A percentile compares a stretch with the other conserved stretches of the same genome.
These are phyloP conservation scores for Prinsepia uniflora DNA, from an alignment of 306 rosid species.

Conservation along the genomic window DNA sequence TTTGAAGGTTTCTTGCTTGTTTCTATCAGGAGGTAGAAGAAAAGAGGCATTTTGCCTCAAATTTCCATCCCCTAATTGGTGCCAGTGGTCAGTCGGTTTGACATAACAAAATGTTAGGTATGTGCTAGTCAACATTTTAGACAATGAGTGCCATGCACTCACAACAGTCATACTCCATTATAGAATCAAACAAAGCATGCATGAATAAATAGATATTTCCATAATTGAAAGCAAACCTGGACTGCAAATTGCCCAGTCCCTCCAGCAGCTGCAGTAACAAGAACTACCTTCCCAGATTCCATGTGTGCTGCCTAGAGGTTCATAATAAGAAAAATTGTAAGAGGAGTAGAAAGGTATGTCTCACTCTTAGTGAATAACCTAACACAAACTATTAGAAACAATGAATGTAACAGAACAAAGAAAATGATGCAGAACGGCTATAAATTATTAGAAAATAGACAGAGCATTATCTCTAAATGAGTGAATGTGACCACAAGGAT, in stretches of 20 bases:
- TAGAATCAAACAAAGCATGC: not conserved
- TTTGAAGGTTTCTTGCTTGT: not conserved
- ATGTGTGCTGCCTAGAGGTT: constrained; percentile 68
- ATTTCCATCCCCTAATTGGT: not conserved
- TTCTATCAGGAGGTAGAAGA: not conserved
- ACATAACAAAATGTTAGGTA: not conserved
- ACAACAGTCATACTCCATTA: not conserved
- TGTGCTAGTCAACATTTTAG: not conserved
- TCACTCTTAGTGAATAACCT: constrained; percentile 9
- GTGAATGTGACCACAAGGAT: constrained; percentile 17
- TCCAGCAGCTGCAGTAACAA: constrained; percentile 99
- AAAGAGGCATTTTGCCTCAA: not conserved
- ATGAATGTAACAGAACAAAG: constrained; percentile 11
- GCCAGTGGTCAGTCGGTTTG: not conserved
- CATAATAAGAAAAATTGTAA: constrained; percentile 21
- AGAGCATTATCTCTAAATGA: not conserved
- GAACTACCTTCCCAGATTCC: constrained; percentile 84
- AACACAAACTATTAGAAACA: not conserved
- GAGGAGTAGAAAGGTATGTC: constrained; percentile 17
- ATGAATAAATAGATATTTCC: not conserved
- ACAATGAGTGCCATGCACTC: not conserved
- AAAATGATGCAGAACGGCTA: constrained; percentile 14
- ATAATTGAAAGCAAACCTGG: constrained; percentile 48
- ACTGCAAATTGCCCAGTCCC: constrained; percentile 99
- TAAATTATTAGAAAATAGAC: constrained; percentile 3